Evolutionary conservation across 106 monocot species (phyloP).

Genomic region (Dendrobium chrysotoxum): DNA sequence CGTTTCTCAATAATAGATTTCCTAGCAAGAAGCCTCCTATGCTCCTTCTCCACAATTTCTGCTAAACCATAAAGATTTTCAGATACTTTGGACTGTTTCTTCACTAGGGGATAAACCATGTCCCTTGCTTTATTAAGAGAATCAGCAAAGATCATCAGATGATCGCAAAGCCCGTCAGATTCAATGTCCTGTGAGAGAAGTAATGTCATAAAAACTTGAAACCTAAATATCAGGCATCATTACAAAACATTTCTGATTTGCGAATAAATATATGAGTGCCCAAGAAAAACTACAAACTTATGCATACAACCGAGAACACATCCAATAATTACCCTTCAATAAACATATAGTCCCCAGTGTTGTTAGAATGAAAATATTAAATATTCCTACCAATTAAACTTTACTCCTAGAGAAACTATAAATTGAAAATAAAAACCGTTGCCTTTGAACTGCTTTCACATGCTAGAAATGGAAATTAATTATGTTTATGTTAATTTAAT

Average conservation of each 20-base stretch:
- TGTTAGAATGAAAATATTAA: no score
- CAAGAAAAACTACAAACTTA: neutral
- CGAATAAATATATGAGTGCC: neutral
- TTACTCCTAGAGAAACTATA: neutral
- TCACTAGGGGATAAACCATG: slow-evolving; percentile 54
- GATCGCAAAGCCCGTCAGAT: slow-evolving; percentile 56
- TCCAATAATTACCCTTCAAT: neutral
- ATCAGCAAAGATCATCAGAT: slow-evolving; percentile 50
- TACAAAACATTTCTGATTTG: no score
- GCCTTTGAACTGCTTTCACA: no score
- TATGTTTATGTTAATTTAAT: no score
- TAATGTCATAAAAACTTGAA: neutral
- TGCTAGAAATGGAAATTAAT: no score
- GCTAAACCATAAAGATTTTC: slow-evolving; percentile 40
- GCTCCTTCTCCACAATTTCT: slow-evolving; percentile 81
- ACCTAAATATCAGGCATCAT: no score
- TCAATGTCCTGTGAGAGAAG: slow-evolving; percentile 69
- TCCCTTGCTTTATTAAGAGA: slow-evolving; percentile 74
- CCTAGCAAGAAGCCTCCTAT: slow-evolving; percentile 86
- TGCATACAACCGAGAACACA: neutral
- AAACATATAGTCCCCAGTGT: neutral
- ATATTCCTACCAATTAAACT: neutral
- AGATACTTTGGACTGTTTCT: slow-evolving; percentile 35
- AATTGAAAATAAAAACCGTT: neutral
- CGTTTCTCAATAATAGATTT: slow-evolving; percentile 98